Conservation (phyloP, 257 asterid genomes). For the Rubia yunnanensis region DNA sequence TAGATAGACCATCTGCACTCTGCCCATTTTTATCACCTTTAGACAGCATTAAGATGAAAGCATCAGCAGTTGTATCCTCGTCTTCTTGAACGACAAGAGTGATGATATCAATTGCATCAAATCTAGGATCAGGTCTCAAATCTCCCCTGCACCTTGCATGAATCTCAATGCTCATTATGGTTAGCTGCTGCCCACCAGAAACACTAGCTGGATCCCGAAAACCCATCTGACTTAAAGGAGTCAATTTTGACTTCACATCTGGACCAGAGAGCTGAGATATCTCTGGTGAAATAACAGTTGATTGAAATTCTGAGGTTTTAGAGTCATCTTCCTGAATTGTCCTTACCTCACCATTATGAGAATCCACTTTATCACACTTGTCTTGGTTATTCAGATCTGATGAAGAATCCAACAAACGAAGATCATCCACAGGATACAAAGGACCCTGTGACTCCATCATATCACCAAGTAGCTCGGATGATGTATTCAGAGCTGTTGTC, state of each 20-base stretch:
- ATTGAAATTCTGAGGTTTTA: slow-evolving; percentile 20
- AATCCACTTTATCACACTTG: slow-evolving; percentile 21
- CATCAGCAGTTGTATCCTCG: slow-evolving; percentile 34
- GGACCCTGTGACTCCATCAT: slow-evolving; percentile 39
- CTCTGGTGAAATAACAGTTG: slow-evolving; percentile 34
- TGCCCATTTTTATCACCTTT: slow-evolving; percentile 26
- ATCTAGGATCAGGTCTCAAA: slow-evolving; percentile 85
- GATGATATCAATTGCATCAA: slow-evolving; percentile 73
- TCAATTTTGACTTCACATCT: slow-evolving; percentile 48
- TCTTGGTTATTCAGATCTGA: slow-evolving; percentile 24
- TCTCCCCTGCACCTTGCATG: slow-evolving; percentile 87
- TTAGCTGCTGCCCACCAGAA: slow-evolving; percentile 89
- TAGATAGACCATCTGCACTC: slow-evolving; percentile 60
- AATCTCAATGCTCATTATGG: slow-evolving; percentile 75
- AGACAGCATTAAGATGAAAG: slow-evolving; percentile 52
- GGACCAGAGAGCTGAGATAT: slow-evolving; percentile 92
- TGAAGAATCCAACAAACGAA: slow-evolving; percentile 28
- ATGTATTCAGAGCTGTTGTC: slow-evolving; percentile 24
- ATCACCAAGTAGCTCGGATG: slow-evolving; percentile 22
- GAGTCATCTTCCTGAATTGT: slow-evolving; percentile 13
- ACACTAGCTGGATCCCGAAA: slow-evolving; percentile 85
- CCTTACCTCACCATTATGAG: slow-evolving; percentile 18
- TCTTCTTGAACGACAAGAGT: slow-evolving; percentile 78
- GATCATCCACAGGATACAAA: slow-evolving; percentile 29
- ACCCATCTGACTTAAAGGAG: slow-evolving; percentile 88